Evolutionary conservation across 2,329 filamentous ascomycete species (phyloP).

Genomic region (Fusarium zealandicum): DNA sequence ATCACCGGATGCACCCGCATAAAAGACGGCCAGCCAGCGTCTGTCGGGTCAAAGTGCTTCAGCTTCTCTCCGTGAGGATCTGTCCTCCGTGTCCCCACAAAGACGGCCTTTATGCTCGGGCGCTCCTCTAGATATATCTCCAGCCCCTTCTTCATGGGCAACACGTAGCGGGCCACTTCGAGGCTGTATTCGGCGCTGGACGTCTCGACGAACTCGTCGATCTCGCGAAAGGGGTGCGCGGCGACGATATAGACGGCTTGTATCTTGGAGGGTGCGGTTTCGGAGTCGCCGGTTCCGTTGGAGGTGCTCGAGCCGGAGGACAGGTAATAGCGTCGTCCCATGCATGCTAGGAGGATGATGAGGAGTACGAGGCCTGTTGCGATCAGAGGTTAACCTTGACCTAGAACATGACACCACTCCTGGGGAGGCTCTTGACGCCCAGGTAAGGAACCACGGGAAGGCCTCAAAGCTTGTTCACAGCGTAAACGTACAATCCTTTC

Average conservation of each 20-base stretch:
- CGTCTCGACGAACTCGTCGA: conserved; percentile 80
- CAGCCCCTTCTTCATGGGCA: conserved; percentile 84
- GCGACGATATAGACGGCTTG: conserved; percentile 91
- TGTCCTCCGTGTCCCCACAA: conserved; percentile 77
- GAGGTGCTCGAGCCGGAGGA: conserved; percentile 36
- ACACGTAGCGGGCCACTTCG: conserved; percentile 74
- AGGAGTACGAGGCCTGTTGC: conserved; percentile 76
- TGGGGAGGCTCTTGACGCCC: no score
- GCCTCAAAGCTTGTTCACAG: no score
- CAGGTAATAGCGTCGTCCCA: conserved; percentile 50
- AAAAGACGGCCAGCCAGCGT: conserved; percentile 88
- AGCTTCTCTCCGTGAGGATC: conserved; percentile 87
- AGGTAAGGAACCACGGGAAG: background rate
- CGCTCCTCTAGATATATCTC: conserved; percentile 74
- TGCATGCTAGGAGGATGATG: conserved; percentile 79
- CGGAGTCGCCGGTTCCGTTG: conserved; percentile 21
- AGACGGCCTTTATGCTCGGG: conserved; percentile 67
- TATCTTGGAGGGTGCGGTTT: conserved; percentile 56
- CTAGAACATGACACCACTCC: no score
- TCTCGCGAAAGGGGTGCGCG: conserved; percentile 81
- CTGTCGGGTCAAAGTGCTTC: conserved; percentile 85
- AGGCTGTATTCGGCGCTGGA: conserved; percentile 76
- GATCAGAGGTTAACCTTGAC: background rate
- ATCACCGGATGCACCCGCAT: conserved; percentile 95
- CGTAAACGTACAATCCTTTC: conserved; percentile 74